phyloP scores from a whole-genome alignment of 1,284 basidiomycete genomes.

The Trametes sp. region DNA sequence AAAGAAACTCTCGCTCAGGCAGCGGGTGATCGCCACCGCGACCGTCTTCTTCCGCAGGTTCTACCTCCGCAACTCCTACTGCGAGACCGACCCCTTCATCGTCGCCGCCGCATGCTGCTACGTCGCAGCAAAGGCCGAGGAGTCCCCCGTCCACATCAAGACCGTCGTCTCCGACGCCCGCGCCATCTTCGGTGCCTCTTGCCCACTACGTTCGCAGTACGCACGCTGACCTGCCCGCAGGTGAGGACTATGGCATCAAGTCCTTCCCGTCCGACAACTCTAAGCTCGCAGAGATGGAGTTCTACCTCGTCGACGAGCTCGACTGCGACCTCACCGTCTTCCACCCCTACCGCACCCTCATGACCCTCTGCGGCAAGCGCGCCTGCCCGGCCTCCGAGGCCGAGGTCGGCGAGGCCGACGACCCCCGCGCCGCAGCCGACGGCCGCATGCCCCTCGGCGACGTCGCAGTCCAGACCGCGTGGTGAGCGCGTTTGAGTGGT shows the following conservation, averaged over 20 bases:
- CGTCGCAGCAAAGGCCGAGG: slow-evolving; percentile 96
- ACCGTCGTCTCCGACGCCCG: slow-evolving; percentile 88
- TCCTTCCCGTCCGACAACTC: slow-evolving; percentile 85
- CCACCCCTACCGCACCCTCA: slow-evolving; percentile 92
- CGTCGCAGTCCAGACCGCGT: slow-evolving; percentile 77
- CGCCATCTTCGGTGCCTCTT: slow-evolving; percentile 76
- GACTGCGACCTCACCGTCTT: slow-evolving; percentile 95
- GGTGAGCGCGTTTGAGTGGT: slow-evolving; percentile 50
- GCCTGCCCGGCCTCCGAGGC: slow-evolving; percentile 48
- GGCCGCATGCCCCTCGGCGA: slow-evolving; percentile 72
- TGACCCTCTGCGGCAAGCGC: slow-evolving; percentile 73
- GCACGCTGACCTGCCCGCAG: slow-evolving; percentile 41
- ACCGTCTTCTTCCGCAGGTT: slow-evolving; percentile 95
- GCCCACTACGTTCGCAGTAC: neutral
- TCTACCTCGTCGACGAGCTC: slow-evolving; percentile 95
- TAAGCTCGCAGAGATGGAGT: slow-evolving; percentile 99
- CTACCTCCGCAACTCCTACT: slow-evolving; percentile 93
- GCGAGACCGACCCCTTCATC: slow-evolving; percentile 93
- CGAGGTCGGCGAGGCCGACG: slow-evolving; percentile 73
- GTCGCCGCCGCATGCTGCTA: slow-evolving; percentile 95
- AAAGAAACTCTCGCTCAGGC: slow-evolving; percentile 84
- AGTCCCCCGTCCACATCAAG: slow-evolving; percentile 95
- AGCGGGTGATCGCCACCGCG: slow-evolving; percentile 92
- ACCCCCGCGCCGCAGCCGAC: slow-evolving; percentile 72
- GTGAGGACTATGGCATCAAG: slow-evolving; percentile 74